Evolutionary conservation across 805 yeast species (phyloP).

Genomic region (Ogataea glucozyma): DNA sequence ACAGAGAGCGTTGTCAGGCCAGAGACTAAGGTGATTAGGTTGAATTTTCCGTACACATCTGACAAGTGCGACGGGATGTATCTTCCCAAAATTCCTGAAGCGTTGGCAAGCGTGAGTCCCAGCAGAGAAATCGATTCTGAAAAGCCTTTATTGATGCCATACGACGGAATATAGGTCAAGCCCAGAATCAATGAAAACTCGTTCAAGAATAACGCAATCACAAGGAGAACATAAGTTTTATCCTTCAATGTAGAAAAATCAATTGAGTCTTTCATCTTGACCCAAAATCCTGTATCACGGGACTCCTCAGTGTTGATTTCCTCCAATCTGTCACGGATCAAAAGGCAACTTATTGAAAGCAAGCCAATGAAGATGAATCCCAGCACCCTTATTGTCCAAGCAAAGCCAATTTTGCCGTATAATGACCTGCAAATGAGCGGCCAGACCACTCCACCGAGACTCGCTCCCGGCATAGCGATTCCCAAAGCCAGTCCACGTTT

Average conservation of each 20-base stretch:
- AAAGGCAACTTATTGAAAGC: conserved; percentile 32
- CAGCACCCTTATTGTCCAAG: conserved; percentile 60
- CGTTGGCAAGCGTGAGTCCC: conserved; percentile 48
- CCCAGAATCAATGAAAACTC: conserved; percentile 56
- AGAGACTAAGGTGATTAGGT: conserved; percentile 41
- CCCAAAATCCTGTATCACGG: conserved; percentile 14
- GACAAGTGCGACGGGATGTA: conserved; percentile 46
- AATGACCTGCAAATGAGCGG: conserved; percentile 54
- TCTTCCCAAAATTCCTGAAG: conserved; percentile 46
- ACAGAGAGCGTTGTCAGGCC: conserved; percentile 44
- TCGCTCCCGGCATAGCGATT: conserved; percentile 59
- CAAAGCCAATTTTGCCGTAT: conserved; percentile 52
- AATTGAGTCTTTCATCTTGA: conserved; percentile 31
- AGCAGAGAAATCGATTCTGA: conserved; percentile 41
- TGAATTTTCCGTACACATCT: conserved; percentile 47
- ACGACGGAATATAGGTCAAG: conserved; percentile 57
- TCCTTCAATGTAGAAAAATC: conserved; percentile 46
- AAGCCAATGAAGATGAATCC: conserved; percentile 46
- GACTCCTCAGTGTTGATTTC: conserved; percentile 23
- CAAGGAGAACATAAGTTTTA: conserved; percentile 40
- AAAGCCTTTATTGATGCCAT: conserved; percentile 52
- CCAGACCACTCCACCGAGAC: conserved; percentile 56
- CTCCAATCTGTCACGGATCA: conserved; percentile 33
- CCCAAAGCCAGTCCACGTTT: conserved; percentile 64
- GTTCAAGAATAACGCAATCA: conserved; percentile 44